phyloP scores from a whole-genome alignment of 2,329 filamentous ascomycete species.

The Furcasterigmium furcatum region DNA sequence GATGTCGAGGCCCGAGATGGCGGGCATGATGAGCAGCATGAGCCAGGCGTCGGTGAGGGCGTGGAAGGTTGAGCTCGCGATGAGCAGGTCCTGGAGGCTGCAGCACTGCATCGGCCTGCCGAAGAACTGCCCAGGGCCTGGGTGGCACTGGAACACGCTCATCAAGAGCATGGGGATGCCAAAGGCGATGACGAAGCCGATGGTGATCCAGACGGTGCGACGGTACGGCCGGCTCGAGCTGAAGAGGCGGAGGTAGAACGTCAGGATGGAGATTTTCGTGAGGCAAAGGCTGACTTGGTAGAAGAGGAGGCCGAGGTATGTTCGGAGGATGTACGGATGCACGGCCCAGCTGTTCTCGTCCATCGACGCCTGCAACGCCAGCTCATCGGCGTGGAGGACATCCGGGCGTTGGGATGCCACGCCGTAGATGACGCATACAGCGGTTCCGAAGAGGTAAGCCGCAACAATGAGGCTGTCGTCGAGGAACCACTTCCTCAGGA shows the following conservation, averaged over 20 bases:
- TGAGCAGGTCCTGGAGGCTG: constrained; percentile 35
- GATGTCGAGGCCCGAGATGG: constrained; percentile 32
- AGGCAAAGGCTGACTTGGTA: constrained; percentile 33
- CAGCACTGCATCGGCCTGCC: constrained; percentile 32
- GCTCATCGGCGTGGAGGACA: constrained; percentile 11
- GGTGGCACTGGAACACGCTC: constrained; percentile 39
- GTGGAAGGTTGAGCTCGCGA: constrained; percentile 39
- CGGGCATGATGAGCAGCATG: constrained; percentile 37
- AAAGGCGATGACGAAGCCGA: constrained; percentile 28
- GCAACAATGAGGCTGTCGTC: constrained; percentile 26
- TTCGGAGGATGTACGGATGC: constrained; percentile 22
- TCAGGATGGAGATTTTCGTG: constrained; percentile 34
- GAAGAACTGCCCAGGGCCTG: constrained; percentile 30
- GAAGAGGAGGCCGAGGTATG: constrained; percentile 29
- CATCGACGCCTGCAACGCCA: constrained; percentile 1
- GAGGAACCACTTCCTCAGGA: constrained; percentile 27
- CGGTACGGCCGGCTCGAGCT: constrained; percentile 25
- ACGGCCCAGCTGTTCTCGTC: constrained; percentile 4
- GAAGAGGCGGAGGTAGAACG: constrained; percentile 35
- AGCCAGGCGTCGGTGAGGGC: constrained; percentile 43
- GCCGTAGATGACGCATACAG: constrained; percentile 25
- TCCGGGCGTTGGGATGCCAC: constrained; percentile 19
- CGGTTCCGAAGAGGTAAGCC: constrained; percentile 26
- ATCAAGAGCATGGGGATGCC: constrained; percentile 30
- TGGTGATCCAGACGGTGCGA: constrained; percentile 25